These are phyloP conservation scores for Arctium minus DNA, from an alignment of 129 eudicot species.

Conservation along the genomic window DNA sequence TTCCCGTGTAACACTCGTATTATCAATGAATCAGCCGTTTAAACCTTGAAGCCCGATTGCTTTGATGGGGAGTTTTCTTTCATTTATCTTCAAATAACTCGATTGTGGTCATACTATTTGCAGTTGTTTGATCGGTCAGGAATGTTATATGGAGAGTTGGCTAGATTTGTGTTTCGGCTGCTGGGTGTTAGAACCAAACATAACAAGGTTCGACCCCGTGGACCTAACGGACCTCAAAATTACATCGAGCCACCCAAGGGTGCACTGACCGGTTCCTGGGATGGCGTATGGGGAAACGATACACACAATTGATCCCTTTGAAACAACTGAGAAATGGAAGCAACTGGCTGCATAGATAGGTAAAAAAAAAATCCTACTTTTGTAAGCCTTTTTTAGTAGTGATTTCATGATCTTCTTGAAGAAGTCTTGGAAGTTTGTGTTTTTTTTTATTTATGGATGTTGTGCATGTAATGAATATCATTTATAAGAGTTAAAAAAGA, in stretches of 20 bases:
- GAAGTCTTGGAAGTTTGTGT: constrained; percentile 12
- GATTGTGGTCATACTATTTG: constrained; percentile 10
- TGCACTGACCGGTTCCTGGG: constrained; percentile 66
- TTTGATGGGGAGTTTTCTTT: not conserved
- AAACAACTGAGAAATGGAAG: constrained; percentile 1
- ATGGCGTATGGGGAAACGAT: constrained; percentile 67
- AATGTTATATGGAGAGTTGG: constrained; percentile 74
- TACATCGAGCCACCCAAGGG: constrained; percentile 60
- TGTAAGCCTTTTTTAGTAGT: not conserved
- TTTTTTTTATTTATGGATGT: not conserved
- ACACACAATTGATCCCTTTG: constrained; percentile 19
- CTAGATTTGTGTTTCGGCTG: constrained; percentile 72
- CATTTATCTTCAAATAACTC: not conserved
- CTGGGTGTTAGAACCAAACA: constrained; percentile 54
- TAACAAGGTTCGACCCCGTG: constrained; percentile 47
- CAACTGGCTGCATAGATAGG: not conserved
- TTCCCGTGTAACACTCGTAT: not conserved
- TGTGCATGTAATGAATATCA: not conserved
- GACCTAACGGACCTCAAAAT: constrained; percentile 55
- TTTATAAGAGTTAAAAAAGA: not conserved
- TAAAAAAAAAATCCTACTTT: not conserved
- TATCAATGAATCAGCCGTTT: not conserved
- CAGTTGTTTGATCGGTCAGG: constrained; percentile 89
- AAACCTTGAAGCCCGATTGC: not conserved
- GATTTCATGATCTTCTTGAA: not conserved